Conservation (phyloP, 495 filamentous ascomycete species). For the Tricharina praecox region DNA sequence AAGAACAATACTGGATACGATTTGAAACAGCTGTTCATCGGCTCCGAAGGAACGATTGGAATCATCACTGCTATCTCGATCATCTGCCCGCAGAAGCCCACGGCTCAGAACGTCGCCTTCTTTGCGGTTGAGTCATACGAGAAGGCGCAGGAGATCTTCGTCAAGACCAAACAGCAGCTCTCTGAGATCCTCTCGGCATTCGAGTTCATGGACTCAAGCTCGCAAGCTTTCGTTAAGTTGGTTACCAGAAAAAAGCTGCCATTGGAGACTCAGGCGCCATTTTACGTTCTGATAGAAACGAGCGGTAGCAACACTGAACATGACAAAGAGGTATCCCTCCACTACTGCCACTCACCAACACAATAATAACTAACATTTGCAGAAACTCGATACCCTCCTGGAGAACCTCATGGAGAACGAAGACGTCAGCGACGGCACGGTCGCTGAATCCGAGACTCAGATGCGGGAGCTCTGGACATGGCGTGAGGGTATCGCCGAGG, state of each 20-base stretch:
- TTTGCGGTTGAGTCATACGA: constrained; percentile 77
- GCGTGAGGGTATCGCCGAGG: constrained; percentile 84
- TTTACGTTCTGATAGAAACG: constrained; percentile 93
- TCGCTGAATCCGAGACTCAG: constrained; percentile 87
- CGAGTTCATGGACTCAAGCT: constrained; percentile 82
- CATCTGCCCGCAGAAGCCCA: constrained; percentile 67
- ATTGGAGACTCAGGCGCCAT: constrained; percentile 66
- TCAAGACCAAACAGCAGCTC: constrained; percentile 72
- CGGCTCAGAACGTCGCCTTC: constrained; percentile 77
- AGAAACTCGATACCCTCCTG: constrained; percentile 71
- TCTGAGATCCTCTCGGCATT: constrained; percentile 93
- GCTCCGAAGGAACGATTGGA: constrained; percentile 83
- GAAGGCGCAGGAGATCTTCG: constrained; percentile 63
- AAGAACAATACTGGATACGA: constrained; percentile 99
- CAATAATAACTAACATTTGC: background rate
- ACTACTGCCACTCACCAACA: background rate
- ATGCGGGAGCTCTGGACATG: constrained; percentile 71
- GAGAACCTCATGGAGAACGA: constrained; percentile 74
- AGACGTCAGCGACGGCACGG: constrained; percentile 69
- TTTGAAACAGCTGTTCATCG: constrained; percentile 93
- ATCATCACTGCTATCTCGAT: constrained; percentile 84
- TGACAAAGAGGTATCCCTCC: constrained; percentile 40
- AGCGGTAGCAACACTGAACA: constrained; percentile 88
- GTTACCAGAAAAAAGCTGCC: constrained; percentile 64
- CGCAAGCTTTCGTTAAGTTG: constrained; percentile 53